Evolutionary conservation across 73 alveolate genomes (phyloP), one percentile per base, ranked within the genome.

Genomic region (Loxodes magnus): DNA sequence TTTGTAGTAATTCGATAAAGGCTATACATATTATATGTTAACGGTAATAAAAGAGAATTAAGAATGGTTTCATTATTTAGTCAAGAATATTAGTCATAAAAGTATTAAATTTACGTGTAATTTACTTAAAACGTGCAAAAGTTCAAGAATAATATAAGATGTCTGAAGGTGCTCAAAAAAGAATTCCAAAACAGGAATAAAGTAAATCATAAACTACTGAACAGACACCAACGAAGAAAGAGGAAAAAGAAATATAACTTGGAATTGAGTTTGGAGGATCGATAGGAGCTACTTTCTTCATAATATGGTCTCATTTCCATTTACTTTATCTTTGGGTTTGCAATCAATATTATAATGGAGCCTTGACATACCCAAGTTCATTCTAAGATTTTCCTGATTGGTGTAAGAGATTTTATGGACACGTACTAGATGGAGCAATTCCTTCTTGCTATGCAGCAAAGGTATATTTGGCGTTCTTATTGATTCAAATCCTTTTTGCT

Each of bases 191-290:
- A n/a, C n/a, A n/a, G n/a, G n/a, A n/a, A n/a, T n/a, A n/a, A n/a
- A n/a, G n/a, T n/a, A n/a, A n/a, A n/a, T n/a, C n/a, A n/a, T n/a
- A n/a, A n/a, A n/a, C n/a, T n/a, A n/a, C n/a, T n/a, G n/a, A n/a
- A n/a, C n/a, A n/a, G n/a, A n/a, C n/a, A n/a, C n/a, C n/a, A n/a
- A n/a, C n/a, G n/a, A n/a, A n/a, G n/a, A n/a, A n/a, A n/a, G 59
- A 5, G 57, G 33, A 46, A 14, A 20, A 30, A 17, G 65, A 51
- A 16, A 7, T 10, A 10, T 17, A 25, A 10, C 19, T 27, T 7
- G 19, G 15, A 24, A 35, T 34, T 19, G 65, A 51, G 33, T 51
- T 51, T 24, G 65, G 65, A 15, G 65, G 65, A 35, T n/a, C 57
- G 12, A 24, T 28, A 10, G 61, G 65, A 12, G 66, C 61, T 12